Evolutionary conservation across 208 protist genomes (phyloP), one percentile per base, ranked within the genome.

Genomic region (Crithidia sp.): DNA sequence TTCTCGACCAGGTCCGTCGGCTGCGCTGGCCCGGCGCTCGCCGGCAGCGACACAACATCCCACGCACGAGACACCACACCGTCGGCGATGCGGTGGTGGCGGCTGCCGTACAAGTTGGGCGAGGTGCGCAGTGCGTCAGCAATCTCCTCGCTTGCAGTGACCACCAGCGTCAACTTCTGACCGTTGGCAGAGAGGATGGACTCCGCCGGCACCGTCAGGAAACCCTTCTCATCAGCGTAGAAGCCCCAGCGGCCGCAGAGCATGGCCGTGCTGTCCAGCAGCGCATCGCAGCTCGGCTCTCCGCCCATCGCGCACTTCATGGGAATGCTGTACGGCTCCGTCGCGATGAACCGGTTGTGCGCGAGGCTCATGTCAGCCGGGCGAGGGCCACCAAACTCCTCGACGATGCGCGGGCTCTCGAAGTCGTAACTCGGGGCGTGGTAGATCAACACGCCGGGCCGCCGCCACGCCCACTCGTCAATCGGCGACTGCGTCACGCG

Each of bases 351-450:
- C 60, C 87, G 81, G 60, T 81, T 82, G 77, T 77, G 71, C 0
- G 10, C 59, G 17, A 98, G 81, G 55, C 89, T 80, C 79, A 98
- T 87, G 76, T 98, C 94, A 62, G 62, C 52, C 45, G 92, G 92
- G 5, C 88, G 87, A 40, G 94, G 94, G 3, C 94, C 94, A 66
- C 89, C 88, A 49, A 97, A 98, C 82, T 98, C 92, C 84, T 98
- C 91, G 13, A 97, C 91, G 60, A 98, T 94, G 68, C 92, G 86
- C 14, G 87, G 86, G 8, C 69, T 74, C 76, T 96, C 90, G 81
- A 97, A 97, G 71, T 90, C 84, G 82, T 90, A 98, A 66, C 71
- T 71, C 45, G 92, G 89, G 17, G 87, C 89, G 73, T 98, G 92
- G 72, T 95, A 95, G 13, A 98, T 74, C 5, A 96, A 71, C 58